phyloP scores from a whole-genome alignment of 2,329 filamentous ascomycete species.

The Eutypa lata region DNA sequence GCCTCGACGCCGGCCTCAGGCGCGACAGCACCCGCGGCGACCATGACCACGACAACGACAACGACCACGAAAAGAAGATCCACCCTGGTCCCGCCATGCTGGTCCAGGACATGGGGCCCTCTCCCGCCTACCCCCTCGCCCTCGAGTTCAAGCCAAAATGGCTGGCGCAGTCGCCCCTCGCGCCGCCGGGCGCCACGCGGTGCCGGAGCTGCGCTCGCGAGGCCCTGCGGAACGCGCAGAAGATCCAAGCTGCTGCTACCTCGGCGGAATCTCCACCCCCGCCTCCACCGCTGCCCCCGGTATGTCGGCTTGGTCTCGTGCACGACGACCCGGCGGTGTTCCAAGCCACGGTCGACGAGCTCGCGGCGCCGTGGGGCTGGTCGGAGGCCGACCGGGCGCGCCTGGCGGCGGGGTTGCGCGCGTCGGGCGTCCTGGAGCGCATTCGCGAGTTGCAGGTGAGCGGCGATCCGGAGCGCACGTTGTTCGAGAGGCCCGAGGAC shows the following conservation, averaged over 20 bases:
- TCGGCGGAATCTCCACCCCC: constrained; percentile 25
- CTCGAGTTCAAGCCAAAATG: constrained; percentile 85
- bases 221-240: constrained; percentile 43
- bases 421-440: constrained; percentile 34
- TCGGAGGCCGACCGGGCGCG: constrained; percentile 28
- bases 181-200: constrained; percentile 58
- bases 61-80: constrained; percentile 13
- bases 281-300: constrained; percentile 33
- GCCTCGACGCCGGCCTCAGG: constrained; percentile 47
- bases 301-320: constrained; percentile 65
- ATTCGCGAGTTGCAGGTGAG: constrained; percentile 32
- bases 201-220: constrained; percentile 72
- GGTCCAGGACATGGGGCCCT: constrained; percentile 68
- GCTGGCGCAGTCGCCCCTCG: constrained; percentile 72
- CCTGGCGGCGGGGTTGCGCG: constrained; percentile 35
- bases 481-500: constrained; percentile 36
- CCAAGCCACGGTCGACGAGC: constrained; percentile 39
- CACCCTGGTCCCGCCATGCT: constrained; percentile 64
- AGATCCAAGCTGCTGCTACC: constrained; percentile 15
- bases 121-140: constrained; percentile 35
- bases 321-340: constrained; percentile 45
- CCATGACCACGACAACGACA: constrained; percentile 28
- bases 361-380: constrained; percentile 32
- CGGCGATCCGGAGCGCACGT: constrained; percentile 39
- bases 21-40: constrained; percentile 45